phyloP scores from a whole-genome alignment of 164 flowering plant species.

The grape (Vitis vinifera) region DNA sequence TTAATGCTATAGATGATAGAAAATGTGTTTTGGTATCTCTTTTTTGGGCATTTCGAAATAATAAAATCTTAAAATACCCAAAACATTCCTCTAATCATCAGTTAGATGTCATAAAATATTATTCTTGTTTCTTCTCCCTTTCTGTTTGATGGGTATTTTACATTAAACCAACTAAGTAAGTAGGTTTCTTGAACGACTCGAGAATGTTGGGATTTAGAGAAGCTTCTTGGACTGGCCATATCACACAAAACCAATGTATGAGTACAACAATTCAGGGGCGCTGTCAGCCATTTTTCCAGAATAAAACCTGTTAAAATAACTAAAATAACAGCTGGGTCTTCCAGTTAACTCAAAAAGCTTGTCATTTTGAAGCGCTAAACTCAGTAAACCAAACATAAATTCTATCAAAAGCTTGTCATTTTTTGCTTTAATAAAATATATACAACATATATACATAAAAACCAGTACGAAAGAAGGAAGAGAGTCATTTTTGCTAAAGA shows the following conservation, averaged over 20 bases:
- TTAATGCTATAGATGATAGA: too few species aligned
- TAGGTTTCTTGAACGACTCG: too few species aligned
- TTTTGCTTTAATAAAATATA: neutral
- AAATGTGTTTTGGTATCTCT: too few species aligned
- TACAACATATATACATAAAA: neutral
- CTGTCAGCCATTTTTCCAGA: neutral
- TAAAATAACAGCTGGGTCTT: slow-evolving; percentile 10
- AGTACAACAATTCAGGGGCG: neutral
- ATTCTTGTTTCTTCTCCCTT: too few species aligned
- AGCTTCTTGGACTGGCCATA: too few species aligned
- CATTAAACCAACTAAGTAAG: too few species aligned
- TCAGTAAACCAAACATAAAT: neutral
- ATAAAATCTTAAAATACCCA: too few species aligned
- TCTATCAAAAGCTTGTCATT: neutral
- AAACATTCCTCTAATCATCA: too few species aligned
- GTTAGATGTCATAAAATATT: too few species aligned
- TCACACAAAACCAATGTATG: neutral
- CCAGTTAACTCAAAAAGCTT: neutral
- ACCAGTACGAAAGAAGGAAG: neutral
- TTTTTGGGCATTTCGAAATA: too few species aligned
- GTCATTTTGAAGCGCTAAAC: slow-evolving; percentile 15
- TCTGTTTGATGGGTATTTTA: too few species aligned
- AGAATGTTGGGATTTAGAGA: too few species aligned
- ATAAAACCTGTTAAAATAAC: neutral
- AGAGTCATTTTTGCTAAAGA: neutral